phyloP scores from a whole-genome alignment of 768 basidiomycete genomes.

The Sporobolomyces roseus region DNA sequence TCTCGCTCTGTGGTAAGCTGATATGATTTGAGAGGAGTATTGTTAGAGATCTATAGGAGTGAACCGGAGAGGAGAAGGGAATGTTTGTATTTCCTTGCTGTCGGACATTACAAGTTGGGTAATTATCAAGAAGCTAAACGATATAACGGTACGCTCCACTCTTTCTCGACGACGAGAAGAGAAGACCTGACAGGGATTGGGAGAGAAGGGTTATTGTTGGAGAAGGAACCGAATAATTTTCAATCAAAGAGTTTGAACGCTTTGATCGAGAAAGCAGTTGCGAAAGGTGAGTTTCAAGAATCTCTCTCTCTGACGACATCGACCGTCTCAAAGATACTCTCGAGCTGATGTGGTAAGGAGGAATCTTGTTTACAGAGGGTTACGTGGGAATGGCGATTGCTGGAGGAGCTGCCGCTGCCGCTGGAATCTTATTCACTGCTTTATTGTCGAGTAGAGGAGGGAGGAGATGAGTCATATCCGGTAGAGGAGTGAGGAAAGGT shows the following conservation, averaged over 20 bases:
- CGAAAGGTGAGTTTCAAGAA: slow-evolving; percentile 60
- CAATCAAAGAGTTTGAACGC: slow-evolving; percentile 80
- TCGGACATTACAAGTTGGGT: slow-evolving; percentile 94
- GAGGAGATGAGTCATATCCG: not conserved
- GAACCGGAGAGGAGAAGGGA: slow-evolving; percentile 84
- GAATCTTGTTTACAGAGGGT: slow-evolving; percentile 61
- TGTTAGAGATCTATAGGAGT: slow-evolving; percentile 78
- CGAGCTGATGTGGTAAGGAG: not conserved
- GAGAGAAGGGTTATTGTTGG: slow-evolving; percentile 67
- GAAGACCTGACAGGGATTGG: not conserved
- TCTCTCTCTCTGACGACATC: not conserved
- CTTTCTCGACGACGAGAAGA: not conserved
- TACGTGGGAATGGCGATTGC: slow-evolving; percentile 96
- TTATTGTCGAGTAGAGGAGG: not conserved
- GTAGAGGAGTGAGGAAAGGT: too few relatives aligned
- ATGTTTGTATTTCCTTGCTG: slow-evolving; percentile 91
- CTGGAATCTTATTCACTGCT: slow-evolving; percentile 52
- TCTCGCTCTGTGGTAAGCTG: not conserved
- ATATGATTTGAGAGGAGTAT: not conserved
- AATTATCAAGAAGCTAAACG: slow-evolving; percentile 87
- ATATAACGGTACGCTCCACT: slow-evolving; percentile 68
- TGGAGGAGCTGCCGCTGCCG: slow-evolving; percentile 81
- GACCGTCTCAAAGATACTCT: not conserved
- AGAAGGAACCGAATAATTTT: slow-evolving; percentile 87
- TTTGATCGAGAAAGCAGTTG: slow-evolving; percentile 81